Percentiles rank a stretch among this genome's conserved stretches.
phyloP scores from a whole-genome alignment of 192 early-diverging fungal genomes.

The Chytriomyces hyalinus region DNA sequence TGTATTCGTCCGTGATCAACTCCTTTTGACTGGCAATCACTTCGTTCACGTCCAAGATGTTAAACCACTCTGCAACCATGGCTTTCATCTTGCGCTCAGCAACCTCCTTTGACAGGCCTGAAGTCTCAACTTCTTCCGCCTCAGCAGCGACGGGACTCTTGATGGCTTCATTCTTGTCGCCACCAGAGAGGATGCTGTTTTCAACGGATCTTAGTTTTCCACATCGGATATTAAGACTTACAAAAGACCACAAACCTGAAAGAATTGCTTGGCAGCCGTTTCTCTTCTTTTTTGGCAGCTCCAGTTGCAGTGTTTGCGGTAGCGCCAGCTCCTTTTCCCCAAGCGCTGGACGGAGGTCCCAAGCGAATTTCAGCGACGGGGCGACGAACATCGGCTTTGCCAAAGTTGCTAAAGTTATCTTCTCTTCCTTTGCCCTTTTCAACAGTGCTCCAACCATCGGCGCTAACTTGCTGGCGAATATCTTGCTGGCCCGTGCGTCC shows the following conservation, averaged over 20 bases:
- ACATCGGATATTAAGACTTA: too few relatives aligned
- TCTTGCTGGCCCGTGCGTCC: constrained; percentile 16
- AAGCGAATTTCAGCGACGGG: constrained; percentile 30
- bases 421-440: background rate
- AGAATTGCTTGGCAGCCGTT: constrained; percentile 19
- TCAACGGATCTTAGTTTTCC: background rate
- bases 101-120: constrained; percentile 35
- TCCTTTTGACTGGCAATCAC: constrained; percentile 73
- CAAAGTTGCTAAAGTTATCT: constrained; percentile 15
- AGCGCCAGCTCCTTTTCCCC: constrained; percentile 36
- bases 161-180: constrained; percentile 42
- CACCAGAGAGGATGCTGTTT: background rate
- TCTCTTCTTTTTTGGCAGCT: constrained; percentile 31
- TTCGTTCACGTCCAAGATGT: constrained; percentile 63
- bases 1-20: constrained; percentile 62
- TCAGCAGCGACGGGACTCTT: constrained; percentile 18
- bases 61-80: constrained; percentile 67
- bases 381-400: constrained; percentile 27
- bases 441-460: constrained; percentile 6
- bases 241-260: constrained; percentile 28
- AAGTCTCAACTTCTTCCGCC: constrained; percentile 4
- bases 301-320: constrained; percentile 16
- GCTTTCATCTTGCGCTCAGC: constrained; percentile 61
- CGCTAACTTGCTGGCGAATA: constrained; percentile 20
- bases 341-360: constrained; percentile 45